Evolutionary conservation across 176 grass and related monocot genomes (phyloP).

Genomic region (Triticum aestivum): IWGSC_CS_RefSeq_v2.1 NC_057807.1:658748996-658749495

Average conservation of each 20-base stretch:
- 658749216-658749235: background rate
- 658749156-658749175: too few relatives aligned
- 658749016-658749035: background rate
- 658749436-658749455: background rate
- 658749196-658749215: background rate
- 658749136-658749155: conserved; percentile 1
- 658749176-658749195: background rate
- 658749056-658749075: background rate
- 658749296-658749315: too few relatives aligned
- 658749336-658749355: too few relatives aligned
- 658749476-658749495: background rate
- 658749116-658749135: conserved; percentile 23
- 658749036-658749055: background rate
- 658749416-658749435: background rate
- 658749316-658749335: too few relatives aligned
- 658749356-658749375: too few relatives aligned
- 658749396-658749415: background rate
- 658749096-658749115: background rate
- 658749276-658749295: background rate
- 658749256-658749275: background rate
- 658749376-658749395: too few relatives aligned
- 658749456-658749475: background rate
- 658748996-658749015: conserved; percentile 18
- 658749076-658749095: background rate
- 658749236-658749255: background rate